Evolutionary conservation across 2,329 filamentous ascomycete genomes (phyloP).

Genomic region (Cladophialophora immunda): DNA sequence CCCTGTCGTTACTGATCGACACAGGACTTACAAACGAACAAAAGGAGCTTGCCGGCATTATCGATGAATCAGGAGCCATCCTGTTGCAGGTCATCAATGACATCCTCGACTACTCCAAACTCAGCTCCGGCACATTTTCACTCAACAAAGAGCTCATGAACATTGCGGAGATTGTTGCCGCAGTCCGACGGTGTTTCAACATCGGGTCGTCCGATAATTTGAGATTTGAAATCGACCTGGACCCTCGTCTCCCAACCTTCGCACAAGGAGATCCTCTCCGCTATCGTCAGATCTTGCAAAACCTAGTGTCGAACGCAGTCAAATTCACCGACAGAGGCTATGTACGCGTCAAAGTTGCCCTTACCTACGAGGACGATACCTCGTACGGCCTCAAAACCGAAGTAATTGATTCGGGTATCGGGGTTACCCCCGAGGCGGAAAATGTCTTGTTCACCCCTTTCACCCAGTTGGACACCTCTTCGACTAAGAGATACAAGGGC

Average conservation of each 20-base stretch:
- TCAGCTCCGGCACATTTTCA: constrained; percentile 62
- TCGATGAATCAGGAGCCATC: constrained; percentile 67
- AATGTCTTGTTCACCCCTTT: constrained; percentile 65
- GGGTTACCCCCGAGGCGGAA: constrained; percentile 56
- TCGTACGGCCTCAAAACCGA: constrained; percentile 52
- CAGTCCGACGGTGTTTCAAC: constrained; percentile 33
- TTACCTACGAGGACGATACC: constrained; percentile 38
- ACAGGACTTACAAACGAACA: constrained; percentile 63
- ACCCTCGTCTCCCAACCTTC: constrained; percentile 56
- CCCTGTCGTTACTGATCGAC: constrained; percentile 65
- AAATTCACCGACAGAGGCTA: constrained; percentile 69
- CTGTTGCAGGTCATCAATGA: constrained; percentile 71
- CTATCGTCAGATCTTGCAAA: constrained; percentile 70
- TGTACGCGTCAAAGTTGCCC: constrained; percentile 51
- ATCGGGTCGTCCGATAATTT: constrained; percentile 33
- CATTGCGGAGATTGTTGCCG: constrained; percentile 30
- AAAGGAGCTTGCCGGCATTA: constrained; percentile 64
- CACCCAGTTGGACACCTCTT: constrained; percentile 63
- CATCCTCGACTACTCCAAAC: constrained; percentile 72
- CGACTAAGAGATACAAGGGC: constrained; percentile 63
- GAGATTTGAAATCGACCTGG: constrained; percentile 49
- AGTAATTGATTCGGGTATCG: constrained; percentile 65
- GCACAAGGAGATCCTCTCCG: constrained; percentile 66
- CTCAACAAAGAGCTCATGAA: constrained; percentile 48
- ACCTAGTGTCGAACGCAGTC: constrained; percentile 67